Evolutionary conservation across 495 filamentous ascomycete genomes (phyloP).

Genomic region (Poronia punctata): DNA sequence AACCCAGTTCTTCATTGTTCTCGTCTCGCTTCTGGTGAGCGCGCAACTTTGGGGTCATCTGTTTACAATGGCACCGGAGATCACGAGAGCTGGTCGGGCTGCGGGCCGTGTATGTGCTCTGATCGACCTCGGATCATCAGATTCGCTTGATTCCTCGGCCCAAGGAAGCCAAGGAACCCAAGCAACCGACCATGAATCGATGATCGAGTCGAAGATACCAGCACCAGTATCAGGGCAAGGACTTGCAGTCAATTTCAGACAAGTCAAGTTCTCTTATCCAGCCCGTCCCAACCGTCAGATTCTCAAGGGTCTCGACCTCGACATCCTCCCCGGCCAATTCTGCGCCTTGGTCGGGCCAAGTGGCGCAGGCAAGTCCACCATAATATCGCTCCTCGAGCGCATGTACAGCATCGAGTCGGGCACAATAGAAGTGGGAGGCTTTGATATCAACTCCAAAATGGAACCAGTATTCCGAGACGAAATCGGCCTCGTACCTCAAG

Average conservation of each 20-base stretch:
- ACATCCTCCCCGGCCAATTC: constrained; percentile 51
- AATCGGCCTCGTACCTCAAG: constrained; percentile 50
- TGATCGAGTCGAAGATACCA: constrained; percentile 14
- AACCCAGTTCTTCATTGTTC: constrained; percentile 60
- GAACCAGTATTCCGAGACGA: constrained; percentile 42
- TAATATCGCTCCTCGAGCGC: constrained; percentile 53
- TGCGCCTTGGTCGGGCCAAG: constrained; percentile 54
- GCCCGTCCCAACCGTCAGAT: constrained; percentile 48
- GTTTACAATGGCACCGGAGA: constrained; percentile 56
- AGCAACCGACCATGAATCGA: constrained; percentile 18
- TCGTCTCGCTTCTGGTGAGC: constrained; percentile 54
- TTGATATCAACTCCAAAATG: constrained; percentile 37
- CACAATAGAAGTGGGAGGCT: constrained; percentile 32
- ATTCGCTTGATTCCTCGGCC: constrained; percentile 14
- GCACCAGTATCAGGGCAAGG: constrained; percentile 19
- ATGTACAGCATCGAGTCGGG: constrained; percentile 37
- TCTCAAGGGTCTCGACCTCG: constrained; percentile 45
- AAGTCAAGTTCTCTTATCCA: constrained; percentile 56
- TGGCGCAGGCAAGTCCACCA: constrained; percentile 56
- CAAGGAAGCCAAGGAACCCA: not conserved
- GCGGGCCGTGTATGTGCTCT: constrained; percentile 41
- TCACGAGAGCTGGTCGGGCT: constrained; percentile 48
- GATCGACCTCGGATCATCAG: constrained; percentile 37
- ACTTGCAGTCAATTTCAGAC: constrained; percentile 42
- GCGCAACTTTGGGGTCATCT: constrained; percentile 60